These are phyloP conservation scores for Mortierella polycephala DNA, from an alignment of 371 early-diverging fungal species.

Conservation along the genomic window DNA sequence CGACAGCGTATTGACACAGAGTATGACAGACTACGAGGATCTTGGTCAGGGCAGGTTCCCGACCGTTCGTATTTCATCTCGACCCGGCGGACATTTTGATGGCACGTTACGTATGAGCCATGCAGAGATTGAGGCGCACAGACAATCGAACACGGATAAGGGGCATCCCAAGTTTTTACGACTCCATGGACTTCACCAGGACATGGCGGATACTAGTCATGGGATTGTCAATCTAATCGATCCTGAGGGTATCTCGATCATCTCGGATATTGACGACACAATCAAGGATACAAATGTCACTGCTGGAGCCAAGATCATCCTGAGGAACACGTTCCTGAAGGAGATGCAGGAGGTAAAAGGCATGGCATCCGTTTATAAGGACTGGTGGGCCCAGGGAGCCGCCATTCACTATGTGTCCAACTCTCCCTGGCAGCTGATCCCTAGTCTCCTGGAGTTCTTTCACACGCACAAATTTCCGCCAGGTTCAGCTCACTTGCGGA, in stretches of 20 bases:
- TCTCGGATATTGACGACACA: slow-evolving; percentile 75
- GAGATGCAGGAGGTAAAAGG: slow-evolving; percentile 58
- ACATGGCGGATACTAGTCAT: slow-evolving; percentile 20
- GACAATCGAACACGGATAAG: neutral
- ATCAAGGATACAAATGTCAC: slow-evolving; percentile 75
- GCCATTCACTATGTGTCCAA: slow-evolving; percentile 93
- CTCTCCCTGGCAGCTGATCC: slow-evolving; percentile 89
- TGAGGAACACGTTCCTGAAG: slow-evolving; percentile 79
- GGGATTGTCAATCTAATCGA: slow-evolving; percentile 64
- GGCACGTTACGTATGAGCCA: slow-evolving; percentile 26
- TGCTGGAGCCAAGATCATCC: slow-evolving; percentile 72
- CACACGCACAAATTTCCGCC: slow-evolving; percentile 77
- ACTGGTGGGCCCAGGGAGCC: slow-evolving; percentile 71
- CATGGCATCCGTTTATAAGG: slow-evolving; percentile 55
- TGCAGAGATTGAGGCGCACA: slow-evolving; percentile 8
- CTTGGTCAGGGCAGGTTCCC: slow-evolving; percentile 24
- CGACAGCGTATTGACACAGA: slow-evolving; percentile 1
- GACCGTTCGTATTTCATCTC: slow-evolving; percentile 24
- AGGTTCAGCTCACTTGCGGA: slow-evolving; percentile 79
- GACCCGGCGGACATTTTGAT: slow-evolving; percentile 41
- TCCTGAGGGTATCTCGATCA: slow-evolving; percentile 63
- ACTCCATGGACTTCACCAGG: slow-evolving; percentile 25
- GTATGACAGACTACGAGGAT: slow-evolving; percentile 11
- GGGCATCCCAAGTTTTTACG: slow-evolving; percentile 22
- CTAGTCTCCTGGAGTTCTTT: slow-evolving; percentile 79